phyloP scores from a whole-genome alignment of 192 early-diverging fungal species.

The Umbelopsis vinacea region DNA sequence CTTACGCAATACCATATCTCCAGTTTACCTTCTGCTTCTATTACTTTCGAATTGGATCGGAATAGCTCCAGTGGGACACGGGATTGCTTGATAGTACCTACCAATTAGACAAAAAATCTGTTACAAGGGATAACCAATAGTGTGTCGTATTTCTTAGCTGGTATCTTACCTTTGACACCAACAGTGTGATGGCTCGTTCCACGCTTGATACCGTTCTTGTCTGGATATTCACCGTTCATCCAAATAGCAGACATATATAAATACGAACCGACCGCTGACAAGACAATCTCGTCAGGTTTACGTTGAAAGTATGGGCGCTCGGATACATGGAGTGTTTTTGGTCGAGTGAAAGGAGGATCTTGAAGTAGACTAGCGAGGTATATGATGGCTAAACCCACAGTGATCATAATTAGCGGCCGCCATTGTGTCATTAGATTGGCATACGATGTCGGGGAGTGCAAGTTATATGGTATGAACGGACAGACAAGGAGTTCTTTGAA shows the following conservation, averaged over 20 bases:
- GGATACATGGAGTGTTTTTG: conserved; percentile 11
- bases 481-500: too few species aligned
- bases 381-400: conserved; percentile 28
- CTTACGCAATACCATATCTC: neutral
- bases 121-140: neutral
- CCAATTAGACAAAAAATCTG: neutral
- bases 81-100: conserved; percentile 14
- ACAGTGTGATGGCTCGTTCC: conserved; percentile 18
- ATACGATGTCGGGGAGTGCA: neutral
- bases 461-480: neutral
- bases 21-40: conserved; percentile 9
- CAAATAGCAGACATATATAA: conserved; percentile 35
- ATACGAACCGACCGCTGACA: conserved; percentile 23
- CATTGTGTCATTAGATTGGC: conserved; percentile 33
- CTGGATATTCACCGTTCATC: conserved; percentile 23
- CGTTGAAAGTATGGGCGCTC: conserved; percentile 2
- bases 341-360: conserved; percentile 38
- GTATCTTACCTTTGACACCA: conserved; percentile 23
- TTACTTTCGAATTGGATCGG: neutral
- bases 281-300: conserved; percentile 20
- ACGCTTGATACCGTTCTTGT: neutral
- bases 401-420: conserved; percentile 37
- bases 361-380: conserved; percentile 41
- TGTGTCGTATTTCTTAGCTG: neutral
- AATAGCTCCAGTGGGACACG: conserved; percentile 6